Conservation (phyloP, 2,329 filamentous ascomycete species). For the Ustulina deusta region DNA sequence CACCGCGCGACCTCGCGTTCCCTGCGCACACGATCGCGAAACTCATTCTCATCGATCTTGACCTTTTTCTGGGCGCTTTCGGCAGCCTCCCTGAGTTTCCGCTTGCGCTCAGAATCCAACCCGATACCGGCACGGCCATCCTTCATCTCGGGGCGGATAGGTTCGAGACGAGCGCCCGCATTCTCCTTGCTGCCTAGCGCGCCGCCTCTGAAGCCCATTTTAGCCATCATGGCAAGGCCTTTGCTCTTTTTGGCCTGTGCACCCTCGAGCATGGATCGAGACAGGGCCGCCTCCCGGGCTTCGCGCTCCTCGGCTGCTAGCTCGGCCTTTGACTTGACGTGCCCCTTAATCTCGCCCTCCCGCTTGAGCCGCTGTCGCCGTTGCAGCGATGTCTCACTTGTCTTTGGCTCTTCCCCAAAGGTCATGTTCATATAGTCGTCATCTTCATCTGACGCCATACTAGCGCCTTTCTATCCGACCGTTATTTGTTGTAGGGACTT, state of each 20-base stretch:
- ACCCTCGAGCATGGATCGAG: slow-evolving; percentile 73
- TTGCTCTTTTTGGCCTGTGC: slow-evolving; percentile 75
- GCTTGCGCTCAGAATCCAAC: slow-evolving; percentile 83
- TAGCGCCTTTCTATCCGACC: neutral
- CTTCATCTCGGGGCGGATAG: slow-evolving; percentile 80
- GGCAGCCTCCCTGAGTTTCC: slow-evolving; percentile 75
- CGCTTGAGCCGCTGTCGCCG: slow-evolving; percentile 65
- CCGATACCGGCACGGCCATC: slow-evolving; percentile 87
- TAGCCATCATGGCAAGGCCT: slow-evolving; percentile 95
- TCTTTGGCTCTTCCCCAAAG: slow-evolving; percentile 72
- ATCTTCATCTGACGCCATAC: slow-evolving; percentile 68
- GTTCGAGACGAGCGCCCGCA: slow-evolving; percentile 64
- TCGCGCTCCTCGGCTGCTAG: slow-evolving; percentile 78
- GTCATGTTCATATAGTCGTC: slow-evolving; percentile 99
- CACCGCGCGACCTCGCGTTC: slow-evolving; percentile 76
- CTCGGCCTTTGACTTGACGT: slow-evolving; percentile 84
- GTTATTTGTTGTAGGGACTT: neutral
- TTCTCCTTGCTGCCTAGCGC: slow-evolving; percentile 74
- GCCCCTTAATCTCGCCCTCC: slow-evolving; percentile 75
- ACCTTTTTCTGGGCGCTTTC: slow-evolving; percentile 69
- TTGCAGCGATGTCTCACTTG: slow-evolving; percentile 68
- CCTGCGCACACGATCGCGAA: slow-evolving; percentile 75
- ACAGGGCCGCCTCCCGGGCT: slow-evolving; percentile 80
- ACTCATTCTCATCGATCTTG: slow-evolving; percentile 76
- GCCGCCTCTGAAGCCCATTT: slow-evolving; percentile 89